Evolutionary conservation across 148 eudicot genomes (phyloP), one percentile per base, ranked within the genome.

Genomic region (Rhododendron molle): DNA sequence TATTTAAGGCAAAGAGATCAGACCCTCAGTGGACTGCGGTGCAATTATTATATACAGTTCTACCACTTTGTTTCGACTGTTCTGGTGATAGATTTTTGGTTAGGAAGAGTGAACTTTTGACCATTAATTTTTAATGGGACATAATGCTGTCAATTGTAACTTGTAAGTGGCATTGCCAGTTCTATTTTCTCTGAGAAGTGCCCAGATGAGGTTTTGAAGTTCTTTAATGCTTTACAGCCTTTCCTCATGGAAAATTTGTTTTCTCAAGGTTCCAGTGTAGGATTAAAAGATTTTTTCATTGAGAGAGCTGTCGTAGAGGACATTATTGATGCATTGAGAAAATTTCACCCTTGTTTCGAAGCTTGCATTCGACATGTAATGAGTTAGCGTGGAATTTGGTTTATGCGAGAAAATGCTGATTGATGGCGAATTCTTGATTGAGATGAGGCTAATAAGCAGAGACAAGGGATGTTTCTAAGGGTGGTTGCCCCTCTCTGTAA

Each of bases 191-290:
- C 90, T 85, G 90, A 89, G 72, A 94, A 95, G 88, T 96, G 98
- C 30, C 95, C 98, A 1, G 87, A 88, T 69, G 96, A 93, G 54
- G 96, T 96, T 52, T 78, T 97, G 77, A 85, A 83, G 76, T 93
- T 97, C 81, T 91, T 95, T 58, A 92, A 97, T 74, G 86, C 93
- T 40, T 73, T 97, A 50, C 98, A 95, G 87, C 98, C 98, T 13
- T 87, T 97, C 86, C 80, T 94, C 79, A 95, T 97, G 99, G 99
- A 97, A 54, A 88, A 91, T 83, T 32, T 97, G 23, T 92, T 86
- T 85, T 74, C 92, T 26, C 93, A 95, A 88, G 99, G 99, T 36
- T 97, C 91, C 49, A 95, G 95, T 87, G 93, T 97, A 13, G 87
- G 95, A 49, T 78, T 97, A 79, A 78, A 89, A 82, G 98, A 97